Base-by-base conservation (phyloP, 164 flowering plant species). In the Vitis cinerea region DNA sequence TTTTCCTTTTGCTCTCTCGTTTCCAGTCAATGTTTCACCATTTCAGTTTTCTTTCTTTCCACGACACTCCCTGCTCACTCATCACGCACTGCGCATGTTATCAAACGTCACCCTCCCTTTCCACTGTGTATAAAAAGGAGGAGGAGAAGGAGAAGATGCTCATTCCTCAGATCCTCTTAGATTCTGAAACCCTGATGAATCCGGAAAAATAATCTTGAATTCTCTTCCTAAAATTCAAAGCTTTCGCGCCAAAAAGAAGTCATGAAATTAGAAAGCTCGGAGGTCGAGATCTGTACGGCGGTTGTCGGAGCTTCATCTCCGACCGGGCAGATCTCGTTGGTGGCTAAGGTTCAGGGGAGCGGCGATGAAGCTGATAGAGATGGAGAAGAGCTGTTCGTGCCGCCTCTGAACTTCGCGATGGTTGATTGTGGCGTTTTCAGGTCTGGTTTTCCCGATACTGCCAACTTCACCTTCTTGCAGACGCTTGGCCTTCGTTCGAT, bases 381-480 rank as follows among this genome's bases (percentile, higher is more conserved):
- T 31, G 77, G 63, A 0, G 83, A 76, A 13, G 72, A 67, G 60
- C 57, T 67, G 12, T 68, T 79, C 60, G 63, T 79, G 50, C 83
- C 86, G 16, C 88, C 88, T 6, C 70, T 74, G 7, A 85, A 85
- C 63, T 85, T 85, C 62, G 66, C 85, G 1, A 77, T 75, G 75
- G 88, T 85, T 16, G 86, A 85, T 51, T 66, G 66, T 56, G 79
- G 82, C 59, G 29, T 85, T 9, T 85, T 83, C 79, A 67, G 88
- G 74, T 85, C 86, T 14, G 85, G 88, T 44, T 85, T 81, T 62
- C 88, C 88, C 8, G 75, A 82, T 59, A 56, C 83, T 15, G 74
- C 83, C 70, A 83, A 81, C 75, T 83, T 83, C 74, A 12, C 72
- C 66, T 85, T 85, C 77, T 59, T 85, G 61, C 68, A 80, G 49